These are phyloP conservation scores for Urostyla sp. DNA, from an alignment of 73 alveolate species.

Conservation along the genomic window DNA sequence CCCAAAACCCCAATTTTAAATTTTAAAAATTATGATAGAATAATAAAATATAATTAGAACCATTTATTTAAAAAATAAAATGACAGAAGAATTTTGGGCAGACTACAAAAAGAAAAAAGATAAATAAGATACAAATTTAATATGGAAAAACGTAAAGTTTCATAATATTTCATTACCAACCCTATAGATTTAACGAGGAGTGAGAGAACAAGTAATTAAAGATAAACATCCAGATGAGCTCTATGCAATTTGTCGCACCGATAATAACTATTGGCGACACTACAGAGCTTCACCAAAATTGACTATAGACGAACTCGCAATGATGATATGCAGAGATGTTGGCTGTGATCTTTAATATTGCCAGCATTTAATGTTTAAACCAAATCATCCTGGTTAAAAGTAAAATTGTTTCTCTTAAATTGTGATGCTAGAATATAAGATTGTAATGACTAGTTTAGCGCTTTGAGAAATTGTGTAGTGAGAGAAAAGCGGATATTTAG, in stretches of 20 bases:
- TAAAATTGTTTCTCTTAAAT: background rate
- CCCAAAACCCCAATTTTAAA: too few species aligned
- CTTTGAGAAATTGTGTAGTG: conserved; percentile 50
- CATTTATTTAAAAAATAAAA: conserved; percentile 15
- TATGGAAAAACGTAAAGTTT: conserved; percentile 17
- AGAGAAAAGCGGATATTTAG: conserved; percentile 59
- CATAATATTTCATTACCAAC: background rate
- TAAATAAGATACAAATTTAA: background rate
- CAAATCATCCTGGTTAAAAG: conserved; percentile 21
- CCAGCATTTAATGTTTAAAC: conserved; percentile 33
- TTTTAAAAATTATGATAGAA: too few species aligned
- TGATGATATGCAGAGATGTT: conserved; percentile 68
- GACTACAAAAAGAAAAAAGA: conserved; percentile 44
- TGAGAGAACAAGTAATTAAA: conserved; percentile 33
- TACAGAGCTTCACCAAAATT: conserved; percentile 66
- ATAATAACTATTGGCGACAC: conserved; percentile 70
- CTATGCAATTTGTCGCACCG: conserved; percentile 54
- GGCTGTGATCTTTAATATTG: conserved; percentile 65
- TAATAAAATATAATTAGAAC: too few species aligned
- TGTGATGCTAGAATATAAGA: conserved; percentile 16
- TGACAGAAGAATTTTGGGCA: conserved; percentile 69
- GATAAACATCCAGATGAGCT: conserved; percentile 69
- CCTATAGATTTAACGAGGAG: conserved; percentile 16
- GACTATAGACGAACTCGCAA: conserved; percentile 66
- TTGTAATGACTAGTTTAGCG: conserved; percentile 48